These are phyloP conservation scores for Chytriomyces hyalinus DNA, from an alignment of 192 early-diverging fungal species.

Conservation along the genomic window DNA sequence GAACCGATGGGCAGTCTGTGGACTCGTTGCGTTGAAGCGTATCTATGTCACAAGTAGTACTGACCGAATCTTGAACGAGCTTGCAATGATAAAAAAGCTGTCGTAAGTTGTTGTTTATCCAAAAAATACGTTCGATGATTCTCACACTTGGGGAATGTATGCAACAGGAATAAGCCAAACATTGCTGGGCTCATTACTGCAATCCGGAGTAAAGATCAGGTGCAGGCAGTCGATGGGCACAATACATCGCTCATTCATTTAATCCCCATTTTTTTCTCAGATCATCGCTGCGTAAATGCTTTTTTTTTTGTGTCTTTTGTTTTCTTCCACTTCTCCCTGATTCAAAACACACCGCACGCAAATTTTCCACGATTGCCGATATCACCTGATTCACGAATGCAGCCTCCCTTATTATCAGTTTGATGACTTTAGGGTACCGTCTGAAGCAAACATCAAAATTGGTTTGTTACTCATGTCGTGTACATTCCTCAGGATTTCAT, in stretches of 20 bases:
- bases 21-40: slow-evolving; percentile 78
- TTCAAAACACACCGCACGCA: not conserved
- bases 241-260: slow-evolving; percentile 28
- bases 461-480: not conserved
- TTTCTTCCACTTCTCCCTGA: too few relatives aligned
- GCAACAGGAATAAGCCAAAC: slow-evolving; percentile 64
- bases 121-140: not conserved
- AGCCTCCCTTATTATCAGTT: slow-evolving; percentile 83
- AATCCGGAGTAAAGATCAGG: slow-evolving; percentile 78
- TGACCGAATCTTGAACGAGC: slow-evolving; percentile 79
- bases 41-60: slow-evolving; percentile 86
- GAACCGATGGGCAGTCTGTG: slow-evolving; percentile 47
- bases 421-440: slow-evolving; percentile 75
- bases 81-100: slow-evolving; percentile 74
- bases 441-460: too few relatives aligned
- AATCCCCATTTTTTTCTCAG: slow-evolving; percentile 39
- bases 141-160: slow-evolving; percentile 4
- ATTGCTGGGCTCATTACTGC: slow-evolving; percentile 82
- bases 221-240: slow-evolving; percentile 30
- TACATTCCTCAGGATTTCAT: slow-evolving; percentile 10
- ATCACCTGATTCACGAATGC: not conserved
- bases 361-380: slow-evolving; percentile 6
- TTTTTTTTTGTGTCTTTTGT: not conserved
- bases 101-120: slow-evolving; percentile 12
- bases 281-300: slow-evolving; percentile 23